Conservation (phyloP, 768 basidiomycete species). For the Tulasnella sp. region DNA sequence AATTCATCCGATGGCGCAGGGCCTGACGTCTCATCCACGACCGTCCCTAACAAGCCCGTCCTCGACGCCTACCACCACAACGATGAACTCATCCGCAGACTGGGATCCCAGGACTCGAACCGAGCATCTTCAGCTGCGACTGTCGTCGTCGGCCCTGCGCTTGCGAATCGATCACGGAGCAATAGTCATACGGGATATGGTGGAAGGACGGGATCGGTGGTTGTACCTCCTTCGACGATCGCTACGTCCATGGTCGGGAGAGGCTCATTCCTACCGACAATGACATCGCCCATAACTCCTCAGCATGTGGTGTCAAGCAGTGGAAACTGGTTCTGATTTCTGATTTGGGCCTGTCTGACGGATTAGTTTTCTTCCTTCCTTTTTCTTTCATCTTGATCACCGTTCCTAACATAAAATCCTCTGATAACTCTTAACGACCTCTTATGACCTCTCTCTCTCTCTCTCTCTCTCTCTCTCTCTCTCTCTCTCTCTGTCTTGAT, state of each 20-base stretch:
- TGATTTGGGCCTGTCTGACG: too few relatives aligned
- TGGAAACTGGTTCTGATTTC: neutral
- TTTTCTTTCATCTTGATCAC: too few relatives aligned
- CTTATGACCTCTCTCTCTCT: too few relatives aligned
- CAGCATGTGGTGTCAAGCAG: neutral
- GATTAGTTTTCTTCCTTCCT: too few relatives aligned
- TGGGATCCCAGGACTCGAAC: neutral
- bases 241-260: neutral
- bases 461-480: too few relatives aligned
- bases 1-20: neutral
- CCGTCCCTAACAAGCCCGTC: neutral
- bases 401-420: too few relatives aligned
- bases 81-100: neutral
- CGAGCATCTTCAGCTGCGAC: neutral
- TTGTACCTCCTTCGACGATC: neutral
- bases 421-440: too few relatives aligned
- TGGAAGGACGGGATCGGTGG: neutral
- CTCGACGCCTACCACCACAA: neutral
- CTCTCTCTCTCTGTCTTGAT: too few relatives aligned
- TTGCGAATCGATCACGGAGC: neutral
- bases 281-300: conserved; percentile 4
- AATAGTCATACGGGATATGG: neutral
- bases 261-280: neutral
- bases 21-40: neutral
- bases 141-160: neutral